Evolutionary conservation across 2,329 filamentous ascomycete genomes (phyloP).

Genomic region (Dendrostoma leiphaemia): DNA sequence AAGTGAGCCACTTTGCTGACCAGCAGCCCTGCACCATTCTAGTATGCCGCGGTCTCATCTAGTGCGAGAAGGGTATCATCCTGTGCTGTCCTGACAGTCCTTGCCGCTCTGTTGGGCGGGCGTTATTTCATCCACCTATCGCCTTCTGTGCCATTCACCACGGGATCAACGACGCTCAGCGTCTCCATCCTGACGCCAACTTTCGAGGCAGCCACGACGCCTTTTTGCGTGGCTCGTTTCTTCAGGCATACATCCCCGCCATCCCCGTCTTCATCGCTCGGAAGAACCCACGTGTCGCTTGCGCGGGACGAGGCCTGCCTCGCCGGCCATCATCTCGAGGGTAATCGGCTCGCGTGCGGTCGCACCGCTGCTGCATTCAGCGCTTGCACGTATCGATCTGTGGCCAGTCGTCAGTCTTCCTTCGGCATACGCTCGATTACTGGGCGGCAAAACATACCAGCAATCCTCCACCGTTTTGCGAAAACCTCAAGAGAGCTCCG

Average conservation of each 20-base stretch:
- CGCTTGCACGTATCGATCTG: conserved; percentile 17
- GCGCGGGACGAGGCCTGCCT: too few relatives aligned
- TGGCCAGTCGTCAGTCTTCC: not conserved
- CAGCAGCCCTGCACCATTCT: not conserved
- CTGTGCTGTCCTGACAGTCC: not conserved
- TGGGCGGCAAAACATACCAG: conserved; percentile 22
- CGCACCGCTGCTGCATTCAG: conserved; percentile 14
- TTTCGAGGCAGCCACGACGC: not conserved
- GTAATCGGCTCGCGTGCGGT: conserved; percentile 6
- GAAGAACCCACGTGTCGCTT: too few relatives aligned
- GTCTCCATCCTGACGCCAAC: not conserved
- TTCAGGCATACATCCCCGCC: too few relatives aligned
- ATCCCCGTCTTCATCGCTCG: too few relatives aligned
- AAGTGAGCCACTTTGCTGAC: not conserved
- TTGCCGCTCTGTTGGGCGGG: too few relatives aligned
- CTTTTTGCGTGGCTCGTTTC: not conserved
- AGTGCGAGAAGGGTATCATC: not conserved
- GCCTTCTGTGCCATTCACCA: not conserved
- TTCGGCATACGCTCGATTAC: not conserved
- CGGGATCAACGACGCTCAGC: not conserved
- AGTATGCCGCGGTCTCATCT: not conserved
- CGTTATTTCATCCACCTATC: too few relatives aligned
- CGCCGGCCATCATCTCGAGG: not conserved
- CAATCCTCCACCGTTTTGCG: conserved; percentile 27
- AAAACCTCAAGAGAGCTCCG: conserved; percentile 21